Conservation (phyloP, 129 eudicot genomes). For the Lactuca saligna region DNA sequence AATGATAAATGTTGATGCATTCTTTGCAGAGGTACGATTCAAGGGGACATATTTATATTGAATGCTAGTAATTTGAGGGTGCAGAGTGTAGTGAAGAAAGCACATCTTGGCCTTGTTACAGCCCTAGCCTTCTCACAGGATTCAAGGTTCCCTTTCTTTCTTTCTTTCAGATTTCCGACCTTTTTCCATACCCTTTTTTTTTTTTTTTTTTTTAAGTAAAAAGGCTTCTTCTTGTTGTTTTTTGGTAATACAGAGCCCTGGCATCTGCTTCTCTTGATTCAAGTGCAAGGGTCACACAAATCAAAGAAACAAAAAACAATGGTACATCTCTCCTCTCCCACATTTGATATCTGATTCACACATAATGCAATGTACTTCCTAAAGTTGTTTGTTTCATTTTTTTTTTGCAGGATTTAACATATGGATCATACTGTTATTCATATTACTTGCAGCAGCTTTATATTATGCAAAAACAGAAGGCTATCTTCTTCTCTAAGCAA, state of each 20-base stretch:
- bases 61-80: constrained; percentile 56
- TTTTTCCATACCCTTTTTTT: not conserved
- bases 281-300: constrained; percentile 81
- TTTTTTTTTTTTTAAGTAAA: too few species aligned
- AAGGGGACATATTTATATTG: constrained; percentile 63
- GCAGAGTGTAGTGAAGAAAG: constrained; percentile 56
- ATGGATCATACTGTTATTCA: constrained; percentile 56
- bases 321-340: constrained; percentile 37
- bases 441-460: constrained; percentile 54
- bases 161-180: not conserved
- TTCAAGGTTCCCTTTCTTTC: constrained; percentile 53
- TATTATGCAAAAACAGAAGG: constrained; percentile 51
- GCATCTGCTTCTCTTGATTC: constrained; percentile 77
- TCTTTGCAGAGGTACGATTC: constrained; percentile 68
- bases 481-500: constrained; percentile 4
- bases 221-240: not conserved
- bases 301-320: constrained; percentile 51
- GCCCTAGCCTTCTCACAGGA: constrained; percentile 73
- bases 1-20: too few species aligned
- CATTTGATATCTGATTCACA: too few species aligned
- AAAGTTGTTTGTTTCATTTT: not conserved
- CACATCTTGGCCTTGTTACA: constrained; percentile 89
- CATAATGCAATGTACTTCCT: too few species aligned
- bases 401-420: constrained; percentile 58
- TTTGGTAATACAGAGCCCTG: constrained; percentile 54